Conservation (phyloP, 257 asterid genomes). For the Fraxinus anomala region DNA sequence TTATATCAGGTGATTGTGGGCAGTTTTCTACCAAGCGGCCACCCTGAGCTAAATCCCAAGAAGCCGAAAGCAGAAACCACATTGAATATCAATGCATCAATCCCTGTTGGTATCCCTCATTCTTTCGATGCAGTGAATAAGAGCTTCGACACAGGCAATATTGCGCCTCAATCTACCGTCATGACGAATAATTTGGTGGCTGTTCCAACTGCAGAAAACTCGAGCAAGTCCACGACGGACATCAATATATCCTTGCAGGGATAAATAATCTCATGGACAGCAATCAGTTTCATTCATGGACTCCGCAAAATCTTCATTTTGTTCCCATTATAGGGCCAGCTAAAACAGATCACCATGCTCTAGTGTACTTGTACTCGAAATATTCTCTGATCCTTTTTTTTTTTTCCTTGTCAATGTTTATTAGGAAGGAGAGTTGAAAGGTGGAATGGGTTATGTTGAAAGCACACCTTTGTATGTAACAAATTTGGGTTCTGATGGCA, state of each 20-base stretch:
- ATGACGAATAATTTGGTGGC: conserved; percentile 47
- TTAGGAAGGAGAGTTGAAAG: background rate
- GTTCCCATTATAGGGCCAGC: background rate
- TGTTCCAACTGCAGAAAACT: conserved; percentile 42
- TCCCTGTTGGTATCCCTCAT: conserved; percentile 32
- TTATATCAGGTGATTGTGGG: conserved; percentile 66
- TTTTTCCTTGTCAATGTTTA: background rate
- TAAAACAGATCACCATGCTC: background rate
- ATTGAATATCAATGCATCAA: conserved; percentile 26
- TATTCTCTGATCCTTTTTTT: background rate
- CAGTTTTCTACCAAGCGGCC: conserved; percentile 68
- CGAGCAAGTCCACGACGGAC: conserved; percentile 59
- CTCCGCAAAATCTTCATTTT: background rate
- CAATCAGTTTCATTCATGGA: background rate
- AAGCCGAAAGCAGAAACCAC: conserved; percentile 50
- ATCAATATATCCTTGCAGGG: conserved; percentile 71
- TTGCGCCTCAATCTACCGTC: conserved; percentile 36
- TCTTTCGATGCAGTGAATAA: conserved; percentile 37
- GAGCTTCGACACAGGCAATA: conserved; percentile 37
- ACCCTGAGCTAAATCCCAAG: conserved; percentile 60
- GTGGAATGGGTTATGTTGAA: background rate
- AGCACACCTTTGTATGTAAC: background rate
- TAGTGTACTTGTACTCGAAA: background rate
- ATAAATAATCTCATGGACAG: conserved; percentile 23
- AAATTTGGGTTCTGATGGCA: background rate